Evolutionary conservation across 306 rosid genomes (phyloP), one percentile per base, ranked within the genome.

Genomic region (Sesbania bispinosa): DNA sequence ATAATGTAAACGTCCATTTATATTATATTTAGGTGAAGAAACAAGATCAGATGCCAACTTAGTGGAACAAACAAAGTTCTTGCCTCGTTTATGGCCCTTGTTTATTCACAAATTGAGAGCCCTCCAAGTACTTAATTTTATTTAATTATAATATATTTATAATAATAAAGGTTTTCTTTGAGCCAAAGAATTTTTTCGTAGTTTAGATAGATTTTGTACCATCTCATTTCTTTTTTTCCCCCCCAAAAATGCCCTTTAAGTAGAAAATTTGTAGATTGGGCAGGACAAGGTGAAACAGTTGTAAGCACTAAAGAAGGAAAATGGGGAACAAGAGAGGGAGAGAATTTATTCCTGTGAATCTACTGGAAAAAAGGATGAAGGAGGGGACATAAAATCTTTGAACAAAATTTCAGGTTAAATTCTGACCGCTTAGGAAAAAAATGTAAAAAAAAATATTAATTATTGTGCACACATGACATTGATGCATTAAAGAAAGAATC

Each of bases 1-100:
- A 18, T 64, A 26, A 58, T 72, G 20, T 20, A 26, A 62, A 69
- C 8, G 24, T 70, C 67, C 46, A 62, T 69, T 23, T 48, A 11
- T 32, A 6, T 57, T 14, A n/a, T n/a, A n/a, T n/a, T n/a, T n/a
- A 11, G 1, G 21, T 33, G n/a, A 72, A 39, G 20, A 62, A 33
- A 69, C 26, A 73, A n/a, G 52, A 78, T 70, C 50, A 55, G 58
- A 69, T 73, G 51, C 62, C 24, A 58, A 66, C 65, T 30, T 18
- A 61, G 26, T 78, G 67, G 50, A 71, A 74, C 51, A 48, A 66
- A 75, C 65, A 69, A 66, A 78, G 41, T 23, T 46, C 11, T 48
- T 48, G 46, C 47, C 13, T 52, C 10, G 20, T 47, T 7, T 18
- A 20, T 33, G 48, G 15, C 3, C 53, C 58, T 29, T 57, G 46